Evolutionary conservation across 257 asterid species (phyloP).

Genomic region (Mentha longifolia): DNA sequence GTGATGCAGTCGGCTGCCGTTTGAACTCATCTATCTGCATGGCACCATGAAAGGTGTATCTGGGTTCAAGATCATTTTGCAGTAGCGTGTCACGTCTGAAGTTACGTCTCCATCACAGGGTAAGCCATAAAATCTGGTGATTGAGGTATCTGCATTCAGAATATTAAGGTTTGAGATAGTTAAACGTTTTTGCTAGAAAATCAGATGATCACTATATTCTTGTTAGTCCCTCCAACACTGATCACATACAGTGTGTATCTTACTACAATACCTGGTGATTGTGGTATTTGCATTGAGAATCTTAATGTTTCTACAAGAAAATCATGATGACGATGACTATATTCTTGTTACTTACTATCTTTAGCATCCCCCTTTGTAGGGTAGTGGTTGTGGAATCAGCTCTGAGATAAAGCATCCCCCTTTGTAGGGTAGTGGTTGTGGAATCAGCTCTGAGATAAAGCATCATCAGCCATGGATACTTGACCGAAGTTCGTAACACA

Average conservation of each 20-base stretch:
- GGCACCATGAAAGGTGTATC: constrained; percentile 72
- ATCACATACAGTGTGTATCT: too few species aligned
- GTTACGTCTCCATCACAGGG: constrained; percentile 79
- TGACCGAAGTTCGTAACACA: constrained; percentile 62
- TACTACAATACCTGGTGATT: too few species aligned
- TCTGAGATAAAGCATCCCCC: too few species aligned
- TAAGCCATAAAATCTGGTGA: constrained; percentile 74
- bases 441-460: constrained; percentile 85
- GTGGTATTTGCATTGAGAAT: too few species aligned
- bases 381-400: too few species aligned
- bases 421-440: constrained; percentile 68
- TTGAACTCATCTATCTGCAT: constrained; percentile 36
- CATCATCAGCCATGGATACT: constrained; percentile 95
- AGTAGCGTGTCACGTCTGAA: constrained; percentile 77
- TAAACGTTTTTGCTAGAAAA: too few species aligned
- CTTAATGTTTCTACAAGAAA: too few species aligned
- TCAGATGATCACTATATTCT: too few species aligned
- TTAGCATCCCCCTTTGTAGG: constrained; percentile 88
- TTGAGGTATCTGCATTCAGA: constrained; percentile 64
- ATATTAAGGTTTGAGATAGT: background rate
- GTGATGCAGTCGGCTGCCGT: constrained; percentile 63
- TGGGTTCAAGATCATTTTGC: constrained; percentile 81
- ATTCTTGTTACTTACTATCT: constrained; percentile 53
- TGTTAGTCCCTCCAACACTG: too few species aligned
- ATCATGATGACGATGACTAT: background rate